Conservation (phyloP, 176 grass and related monocot species). For the Rhynchospora pubera region DNA sequence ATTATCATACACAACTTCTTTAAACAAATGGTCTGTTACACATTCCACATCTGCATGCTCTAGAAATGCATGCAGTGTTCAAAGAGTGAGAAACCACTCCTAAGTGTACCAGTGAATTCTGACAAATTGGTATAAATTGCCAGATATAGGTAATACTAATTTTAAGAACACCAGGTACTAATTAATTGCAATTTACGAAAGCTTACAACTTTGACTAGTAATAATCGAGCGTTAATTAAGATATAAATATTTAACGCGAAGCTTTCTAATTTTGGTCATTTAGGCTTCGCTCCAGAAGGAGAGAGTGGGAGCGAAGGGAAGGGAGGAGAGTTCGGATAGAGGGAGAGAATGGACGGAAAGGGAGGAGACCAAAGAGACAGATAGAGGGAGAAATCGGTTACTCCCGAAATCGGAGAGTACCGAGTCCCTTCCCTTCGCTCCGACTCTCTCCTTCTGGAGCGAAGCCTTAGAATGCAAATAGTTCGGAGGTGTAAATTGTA, state of each 20-base stretch:
- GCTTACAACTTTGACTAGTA: neutral
- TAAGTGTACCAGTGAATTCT: neutral
- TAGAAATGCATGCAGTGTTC: neutral
- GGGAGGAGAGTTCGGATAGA: too few species aligned
- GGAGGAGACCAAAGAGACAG: too few species aligned
- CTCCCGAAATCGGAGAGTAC: too few species aligned
- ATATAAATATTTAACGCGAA: neutral
- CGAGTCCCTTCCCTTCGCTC: too few species aligned
- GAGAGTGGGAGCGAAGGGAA: too few species aligned
- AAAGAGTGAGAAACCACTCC: neutral
- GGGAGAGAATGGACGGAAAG: too few species aligned
- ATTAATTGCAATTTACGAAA: neutral
- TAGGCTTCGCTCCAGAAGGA: too few species aligned
- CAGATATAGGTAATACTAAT: neutral
- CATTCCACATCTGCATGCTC: neutral
- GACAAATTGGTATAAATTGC: conserved; percentile 4
- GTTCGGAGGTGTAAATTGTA: neutral
- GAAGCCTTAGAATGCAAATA: neutral
- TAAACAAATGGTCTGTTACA: neutral
- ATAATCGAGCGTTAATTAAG: neutral
- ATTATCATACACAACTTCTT: neutral
- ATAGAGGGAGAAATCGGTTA: too few species aligned
- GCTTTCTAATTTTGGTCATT: neutral
- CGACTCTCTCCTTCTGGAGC: too few species aligned
- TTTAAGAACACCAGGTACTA: neutral